Evolutionary conservation across 1,284 basidiomycete species (phyloP).

Genomic region (Sphaerobolus stellatus): DNA sequence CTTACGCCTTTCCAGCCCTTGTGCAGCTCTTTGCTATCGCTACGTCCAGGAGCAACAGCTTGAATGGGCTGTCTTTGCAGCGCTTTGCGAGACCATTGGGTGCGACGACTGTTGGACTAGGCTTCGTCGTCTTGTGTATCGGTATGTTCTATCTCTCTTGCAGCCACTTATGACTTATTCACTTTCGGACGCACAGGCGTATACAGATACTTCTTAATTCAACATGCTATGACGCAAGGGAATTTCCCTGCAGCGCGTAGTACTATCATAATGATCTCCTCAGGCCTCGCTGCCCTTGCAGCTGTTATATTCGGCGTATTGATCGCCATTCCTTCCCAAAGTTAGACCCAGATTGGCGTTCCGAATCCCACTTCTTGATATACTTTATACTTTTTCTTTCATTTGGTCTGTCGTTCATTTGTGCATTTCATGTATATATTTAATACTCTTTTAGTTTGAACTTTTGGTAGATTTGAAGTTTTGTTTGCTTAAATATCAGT

Average conservation of each 20-base stretch:
- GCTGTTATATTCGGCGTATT: slow-evolving; percentile 52
- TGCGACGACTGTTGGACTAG: slow-evolving; percentile 49
- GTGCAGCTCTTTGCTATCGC: too few relatives aligned
- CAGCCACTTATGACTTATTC: background rate
- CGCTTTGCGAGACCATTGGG: slow-evolving; percentile 55
- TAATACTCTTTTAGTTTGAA: too few relatives aligned
- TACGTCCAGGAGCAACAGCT: background rate
- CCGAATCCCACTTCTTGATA: too few relatives aligned
- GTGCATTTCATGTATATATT: too few relatives aligned
- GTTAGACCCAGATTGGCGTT: too few relatives aligned
- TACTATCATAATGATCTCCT: slow-evolving; percentile 43
- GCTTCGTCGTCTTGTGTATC: slow-evolving; percentile 48
- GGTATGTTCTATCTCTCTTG: slow-evolving; percentile 34
- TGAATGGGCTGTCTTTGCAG: slow-evolving; percentile 28
- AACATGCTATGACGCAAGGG: slow-evolving; percentile 52
- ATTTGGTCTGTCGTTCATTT: too few relatives aligned
- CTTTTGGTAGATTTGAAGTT: background rate
- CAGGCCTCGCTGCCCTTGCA: slow-evolving; percentile 44
- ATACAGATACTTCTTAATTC: slow-evolving; percentile 54
- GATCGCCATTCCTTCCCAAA: too few relatives aligned
- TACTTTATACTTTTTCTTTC: too few relatives aligned
- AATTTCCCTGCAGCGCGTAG: slow-evolving; percentile 56
- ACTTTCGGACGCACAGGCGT: slow-evolving; percentile 37
- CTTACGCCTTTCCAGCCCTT: too few relatives aligned
- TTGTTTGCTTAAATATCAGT: too few relatives aligned